Evolutionary conservation across 2,329 filamentous ascomycete species (phyloP).

Genomic region (Ampelomyces quisqualis): DNA sequence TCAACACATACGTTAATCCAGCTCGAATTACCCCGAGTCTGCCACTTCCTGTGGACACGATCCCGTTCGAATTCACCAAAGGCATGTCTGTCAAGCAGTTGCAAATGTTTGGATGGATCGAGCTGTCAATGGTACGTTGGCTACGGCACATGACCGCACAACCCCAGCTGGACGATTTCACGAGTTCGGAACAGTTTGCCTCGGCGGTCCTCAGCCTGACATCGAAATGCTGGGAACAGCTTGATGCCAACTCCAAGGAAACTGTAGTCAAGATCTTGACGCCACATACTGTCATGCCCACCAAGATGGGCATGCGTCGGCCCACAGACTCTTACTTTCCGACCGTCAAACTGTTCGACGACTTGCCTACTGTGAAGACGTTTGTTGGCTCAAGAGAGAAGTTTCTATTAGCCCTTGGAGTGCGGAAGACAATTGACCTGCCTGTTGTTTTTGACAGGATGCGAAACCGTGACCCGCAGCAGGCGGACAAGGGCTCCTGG

Average conservation of each 20-base stretch:
- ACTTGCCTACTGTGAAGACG: slow-evolving; percentile 79
- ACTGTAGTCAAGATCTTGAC: slow-evolving; percentile 66
- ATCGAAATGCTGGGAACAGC: slow-evolving; percentile 87
- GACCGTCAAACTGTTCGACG: slow-evolving; percentile 91
- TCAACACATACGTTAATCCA: slow-evolving; percentile 73
- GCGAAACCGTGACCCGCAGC: slow-evolving; percentile 60
- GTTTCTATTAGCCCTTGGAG: slow-evolving; percentile 77
- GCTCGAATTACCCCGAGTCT: slow-evolving; percentile 77
- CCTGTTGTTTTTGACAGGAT: slow-evolving; percentile 90
- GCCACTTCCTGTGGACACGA: slow-evolving; percentile 76
- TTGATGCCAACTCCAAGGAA: slow-evolving; percentile 66
- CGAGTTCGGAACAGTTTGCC: slow-evolving; percentile 71
- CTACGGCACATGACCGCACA: slow-evolving; percentile 69
- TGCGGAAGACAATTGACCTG: slow-evolving; percentile 92
- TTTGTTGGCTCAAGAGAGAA: slow-evolving; percentile 81
- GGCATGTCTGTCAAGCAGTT: slow-evolving; percentile 67
- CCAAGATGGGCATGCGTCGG: slow-evolving; percentile 83
- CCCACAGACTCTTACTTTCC: slow-evolving; percentile 88
- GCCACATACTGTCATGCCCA: slow-evolving; percentile 76
- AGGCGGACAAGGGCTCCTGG: slow-evolving; percentile 63
- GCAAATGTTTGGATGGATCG: slow-evolving; percentile 80
- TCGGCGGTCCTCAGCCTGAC: slow-evolving; percentile 73
- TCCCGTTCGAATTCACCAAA: slow-evolving; percentile 82
- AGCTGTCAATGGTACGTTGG: slow-evolving; percentile 84
- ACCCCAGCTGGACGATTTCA: slow-evolving; percentile 62